Percentiles rank a stretch among this genome's conserved stretches.
Conservation (phyloP, 2,329 filamentous ascomycete species). For the Microsporum canis region DNA sequence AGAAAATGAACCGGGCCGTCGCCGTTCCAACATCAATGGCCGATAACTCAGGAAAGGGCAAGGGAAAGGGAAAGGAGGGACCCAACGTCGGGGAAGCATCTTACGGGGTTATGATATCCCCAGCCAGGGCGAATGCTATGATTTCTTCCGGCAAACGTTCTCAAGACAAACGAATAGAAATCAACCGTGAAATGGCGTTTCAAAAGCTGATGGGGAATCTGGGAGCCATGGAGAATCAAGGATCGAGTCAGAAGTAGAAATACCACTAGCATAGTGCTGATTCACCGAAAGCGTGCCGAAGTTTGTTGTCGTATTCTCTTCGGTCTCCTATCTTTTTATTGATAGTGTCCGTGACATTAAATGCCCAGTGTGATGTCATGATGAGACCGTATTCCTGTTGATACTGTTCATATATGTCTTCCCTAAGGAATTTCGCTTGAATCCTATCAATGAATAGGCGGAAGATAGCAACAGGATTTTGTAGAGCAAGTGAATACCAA, state of each 20-base stretch:
- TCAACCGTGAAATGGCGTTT: neutral
- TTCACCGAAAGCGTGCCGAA: slow-evolving; percentile 6
- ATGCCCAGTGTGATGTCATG: slow-evolving; percentile 13
- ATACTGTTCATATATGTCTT: slow-evolving; percentile 6
- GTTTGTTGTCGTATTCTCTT: slow-evolving; percentile 11
- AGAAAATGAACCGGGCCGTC: too few species aligned
- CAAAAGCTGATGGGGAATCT: neutral
- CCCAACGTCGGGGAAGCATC: neutral
- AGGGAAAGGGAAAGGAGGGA: neutral
- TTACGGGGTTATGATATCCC: neutral
- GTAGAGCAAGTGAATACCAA: slow-evolving; percentile 8
- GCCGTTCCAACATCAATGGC: neutral
- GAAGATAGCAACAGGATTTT: slow-evolving; percentile 6
- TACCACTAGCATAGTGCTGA: neutral
- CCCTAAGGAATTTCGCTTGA: slow-evolving; percentile 10
- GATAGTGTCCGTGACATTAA: slow-evolving; percentile 8
- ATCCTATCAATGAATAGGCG: slow-evolving; percentile 8
- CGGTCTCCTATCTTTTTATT: slow-evolving; percentile 15
- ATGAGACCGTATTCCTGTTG: slow-evolving; percentile 12
- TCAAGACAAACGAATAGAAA: neutral
- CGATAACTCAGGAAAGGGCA: neutral
- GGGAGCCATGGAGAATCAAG: neutral
- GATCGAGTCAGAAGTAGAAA: neutral
- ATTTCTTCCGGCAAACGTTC: neutral
- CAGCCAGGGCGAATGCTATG: neutral